Percentiles rank a stretch among this genome's conserved stretches.
Evolutionary conservation across 495 filamentous ascomycete genomes (phyloP).

Genomic region (Lichenothelia convexa): DNA sequence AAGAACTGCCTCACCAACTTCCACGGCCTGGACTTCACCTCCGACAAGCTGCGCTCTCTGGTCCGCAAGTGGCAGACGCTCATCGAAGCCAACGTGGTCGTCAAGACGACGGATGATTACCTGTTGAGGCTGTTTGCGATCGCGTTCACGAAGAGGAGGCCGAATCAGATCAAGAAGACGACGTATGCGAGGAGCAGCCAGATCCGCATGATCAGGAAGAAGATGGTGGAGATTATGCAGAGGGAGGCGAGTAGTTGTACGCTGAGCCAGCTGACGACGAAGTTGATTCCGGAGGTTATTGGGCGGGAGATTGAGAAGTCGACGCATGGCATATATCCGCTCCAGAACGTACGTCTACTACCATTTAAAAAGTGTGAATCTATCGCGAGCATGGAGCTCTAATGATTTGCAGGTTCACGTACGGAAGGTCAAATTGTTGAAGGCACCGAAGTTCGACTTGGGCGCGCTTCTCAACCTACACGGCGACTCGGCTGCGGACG

Average conservation of each 20-base stretch:
- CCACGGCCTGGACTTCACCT: conserved; percentile 99
- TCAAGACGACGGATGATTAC: conserved; percentile 99
- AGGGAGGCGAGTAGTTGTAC: conserved; percentile 88
- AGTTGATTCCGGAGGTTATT: conserved; percentile 98
- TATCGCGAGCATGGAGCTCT: conserved; percentile 6
- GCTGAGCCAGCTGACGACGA: conserved; percentile 82
- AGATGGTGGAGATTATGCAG: conserved; percentile 98
- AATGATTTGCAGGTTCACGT: conserved; percentile 98
- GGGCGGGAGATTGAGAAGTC: conserved; percentile 99
- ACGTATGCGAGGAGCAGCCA: conserved; percentile 92
- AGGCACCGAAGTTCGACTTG: conserved; percentile 96
- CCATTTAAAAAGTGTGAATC: conserved; percentile 1
- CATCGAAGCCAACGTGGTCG: conserved; percentile 97
- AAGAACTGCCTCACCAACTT: conserved; percentile 99
- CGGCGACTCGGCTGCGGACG: conserved; percentile 91
- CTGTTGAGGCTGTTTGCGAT: conserved; percentile 95
- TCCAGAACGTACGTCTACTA: conserved; percentile 68
- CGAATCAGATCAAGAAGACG: conserved; percentile 99
- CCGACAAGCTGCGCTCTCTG: conserved; percentile 95
- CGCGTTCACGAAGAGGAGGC: conserved; percentile 94
- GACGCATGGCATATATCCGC: conserved; percentile 95
- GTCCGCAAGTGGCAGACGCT: conserved; percentile 99
- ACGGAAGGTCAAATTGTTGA: conserved; percentile 98
- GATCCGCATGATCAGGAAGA: conserved; percentile 92
- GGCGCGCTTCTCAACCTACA: conserved; percentile 86